A percentile compares a stretch with the other conserved stretches of the same genome.
phyloP scores from a whole-genome alignment of 306 rosid genomes.

The Senna tora region DNA sequence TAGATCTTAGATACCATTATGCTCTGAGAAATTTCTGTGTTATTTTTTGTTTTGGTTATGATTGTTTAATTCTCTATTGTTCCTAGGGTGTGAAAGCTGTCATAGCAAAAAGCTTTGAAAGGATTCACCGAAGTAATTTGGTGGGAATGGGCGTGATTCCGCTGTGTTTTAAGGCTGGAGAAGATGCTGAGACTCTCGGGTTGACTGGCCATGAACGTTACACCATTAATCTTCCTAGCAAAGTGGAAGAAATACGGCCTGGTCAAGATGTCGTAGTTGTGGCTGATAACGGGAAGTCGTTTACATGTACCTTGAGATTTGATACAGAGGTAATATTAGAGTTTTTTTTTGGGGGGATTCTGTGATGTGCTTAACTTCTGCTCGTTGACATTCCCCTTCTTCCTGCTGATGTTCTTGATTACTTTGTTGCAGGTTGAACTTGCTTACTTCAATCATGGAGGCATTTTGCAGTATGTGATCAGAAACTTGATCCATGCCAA shows the following conservation, averaged over 20 bases:
- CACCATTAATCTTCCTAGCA: slow-evolving; percentile 83
- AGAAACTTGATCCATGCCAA: slow-evolving; percentile 75
- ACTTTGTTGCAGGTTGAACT: slow-evolving; percentile 73
- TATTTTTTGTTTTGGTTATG: neutral
- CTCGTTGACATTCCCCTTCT: slow-evolving; percentile 14
- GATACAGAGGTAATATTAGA: slow-evolving; percentile 78
- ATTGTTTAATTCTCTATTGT: neutral
- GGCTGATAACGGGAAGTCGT: slow-evolving; percentile 71
- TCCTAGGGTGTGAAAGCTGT: slow-evolving; percentile 95
- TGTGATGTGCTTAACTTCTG: slow-evolving; percentile 2
- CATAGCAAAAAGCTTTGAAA: slow-evolving; percentile 91
- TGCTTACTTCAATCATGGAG: slow-evolving; percentile 89
- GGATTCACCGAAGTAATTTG: slow-evolving; percentile 95
- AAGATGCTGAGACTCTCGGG: slow-evolving; percentile 88
- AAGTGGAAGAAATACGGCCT: slow-evolving; percentile 73
- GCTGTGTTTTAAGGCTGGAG: slow-evolving; percentile 80
- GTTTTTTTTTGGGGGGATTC: neutral
- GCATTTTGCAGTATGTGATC: slow-evolving; percentile 86
- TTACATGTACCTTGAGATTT: slow-evolving; percentile 69
- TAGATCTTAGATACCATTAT: slow-evolving; percentile 36
- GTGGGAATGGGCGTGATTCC: slow-evolving; percentile 97
- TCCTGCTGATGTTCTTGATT: slow-evolving; percentile 12
- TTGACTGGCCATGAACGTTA: slow-evolving; percentile 81
- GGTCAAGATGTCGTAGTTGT: slow-evolving; percentile 82
- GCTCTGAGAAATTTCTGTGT: slow-evolving; percentile 9